phyloP scores from a whole-genome alignment of 805 yeast genomes.

The Saccharomyces eubayanus region DNA sequence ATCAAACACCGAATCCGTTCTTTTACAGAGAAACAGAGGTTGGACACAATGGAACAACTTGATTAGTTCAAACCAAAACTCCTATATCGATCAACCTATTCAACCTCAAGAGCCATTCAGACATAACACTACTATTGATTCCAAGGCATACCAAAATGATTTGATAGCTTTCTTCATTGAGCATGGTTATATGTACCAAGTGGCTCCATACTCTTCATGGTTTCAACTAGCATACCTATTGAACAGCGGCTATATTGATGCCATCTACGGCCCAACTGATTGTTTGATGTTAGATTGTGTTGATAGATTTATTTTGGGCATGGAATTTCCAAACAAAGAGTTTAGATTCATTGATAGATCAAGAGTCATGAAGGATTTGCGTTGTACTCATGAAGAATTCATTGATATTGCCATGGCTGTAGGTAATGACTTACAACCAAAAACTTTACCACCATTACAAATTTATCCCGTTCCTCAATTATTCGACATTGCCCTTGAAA shows the following conservation, averaged over 20 bases:
- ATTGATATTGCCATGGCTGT: constrained; percentile 68
- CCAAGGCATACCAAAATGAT: constrained; percentile 45
- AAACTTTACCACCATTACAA: constrained; percentile 44
- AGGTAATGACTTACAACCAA: constrained; percentile 70
- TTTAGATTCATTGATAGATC: constrained; percentile 58
- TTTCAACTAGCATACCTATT: constrained; percentile 70
- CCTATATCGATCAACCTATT: constrained; percentile 31
- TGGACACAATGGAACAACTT: constrained; percentile 39
- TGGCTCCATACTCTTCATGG: constrained; percentile 78
- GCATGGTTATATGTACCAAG: constrained; percentile 52
- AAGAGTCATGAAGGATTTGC: constrained; percentile 52
- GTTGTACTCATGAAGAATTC: constrained; percentile 56
- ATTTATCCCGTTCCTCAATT: constrained; percentile 25
- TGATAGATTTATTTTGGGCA: constrained; percentile 62
- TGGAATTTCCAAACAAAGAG: constrained; percentile 58
- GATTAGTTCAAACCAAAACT: constrained; percentile 27
- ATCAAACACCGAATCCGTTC: constrained; percentile 27
- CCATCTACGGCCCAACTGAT: constrained; percentile 81
- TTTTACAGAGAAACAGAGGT: constrained; percentile 38
- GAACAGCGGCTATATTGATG: constrained; percentile 51
- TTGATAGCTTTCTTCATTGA: constrained; percentile 50
- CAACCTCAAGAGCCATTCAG: constrained; percentile 43
- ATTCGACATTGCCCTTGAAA: constrained; percentile 34
- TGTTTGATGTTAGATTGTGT: constrained; percentile 50
- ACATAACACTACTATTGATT: constrained; percentile 41